A percentile compares a stretch with the other conserved stretches of the same genome.
Conservation (phyloP, 148 eudicot genomes). For the Dianthus caryophyllus region DNA sequence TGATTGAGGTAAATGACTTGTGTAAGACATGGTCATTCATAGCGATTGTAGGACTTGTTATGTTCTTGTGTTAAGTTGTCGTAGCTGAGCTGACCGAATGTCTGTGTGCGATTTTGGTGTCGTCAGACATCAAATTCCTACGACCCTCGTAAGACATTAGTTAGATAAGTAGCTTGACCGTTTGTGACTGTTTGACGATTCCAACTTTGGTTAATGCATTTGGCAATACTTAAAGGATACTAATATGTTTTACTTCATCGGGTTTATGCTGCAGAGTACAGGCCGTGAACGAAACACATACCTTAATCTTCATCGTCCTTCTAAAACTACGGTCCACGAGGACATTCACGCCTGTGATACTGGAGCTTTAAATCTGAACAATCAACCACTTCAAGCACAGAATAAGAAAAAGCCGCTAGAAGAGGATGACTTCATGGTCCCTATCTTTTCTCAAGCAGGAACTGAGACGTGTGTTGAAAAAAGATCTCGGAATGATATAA, state of each 20-base stretch:
- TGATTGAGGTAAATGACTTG: no score
- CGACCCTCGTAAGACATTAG: no score
- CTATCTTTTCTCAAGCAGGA: conserved; percentile 53
- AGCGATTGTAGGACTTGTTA: no score
- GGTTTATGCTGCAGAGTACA: conserved; percentile 41
- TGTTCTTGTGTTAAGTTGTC: no score
- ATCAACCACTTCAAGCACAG: conserved; percentile 29
- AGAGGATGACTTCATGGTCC: conserved; percentile 79
- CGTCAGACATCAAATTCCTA: no score
- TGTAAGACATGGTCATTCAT: no score
- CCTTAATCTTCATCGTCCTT: conserved; percentile 34
- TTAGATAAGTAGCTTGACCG: no score
- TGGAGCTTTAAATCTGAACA: conserved; percentile 29
- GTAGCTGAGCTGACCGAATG: no score
- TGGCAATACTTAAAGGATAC: no score
- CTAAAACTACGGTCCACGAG: conserved; percentile 31
- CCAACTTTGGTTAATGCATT: no score
- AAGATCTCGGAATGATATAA: conserved; percentile 10
- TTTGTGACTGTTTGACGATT: no score
- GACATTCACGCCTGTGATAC: conserved; percentile 31
- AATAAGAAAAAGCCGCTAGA: conserved; percentile 37
- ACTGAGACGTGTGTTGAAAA: conserved; percentile 24
- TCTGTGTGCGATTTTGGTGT: no score
- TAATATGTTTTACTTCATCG: not conserved
- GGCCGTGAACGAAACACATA: conserved; percentile 38